Percentiles rank a stretch among this genome's conserved stretches.
These are phyloP conservation scores for Heimioporus sp. DNA, from an alignment of 768 basidiomycete genomes.

Conservation along the genomic window DNA sequence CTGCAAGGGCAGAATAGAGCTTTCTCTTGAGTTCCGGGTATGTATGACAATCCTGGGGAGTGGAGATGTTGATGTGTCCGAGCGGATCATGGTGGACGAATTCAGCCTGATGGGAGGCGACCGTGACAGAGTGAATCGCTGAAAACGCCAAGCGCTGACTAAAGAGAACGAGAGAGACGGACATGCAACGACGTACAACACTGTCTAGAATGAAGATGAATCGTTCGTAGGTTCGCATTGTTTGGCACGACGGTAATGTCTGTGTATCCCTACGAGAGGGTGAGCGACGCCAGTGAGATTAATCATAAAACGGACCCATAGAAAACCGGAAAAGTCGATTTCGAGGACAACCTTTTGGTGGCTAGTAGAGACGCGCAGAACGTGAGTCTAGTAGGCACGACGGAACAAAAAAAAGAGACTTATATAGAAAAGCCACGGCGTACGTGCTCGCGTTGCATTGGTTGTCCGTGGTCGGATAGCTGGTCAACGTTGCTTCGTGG, in stretches of 20 bases:
- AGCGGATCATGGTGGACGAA: conserved; percentile 80
- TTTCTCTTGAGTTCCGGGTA: conserved; percentile 94
- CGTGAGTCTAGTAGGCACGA: conserved; percentile 40
- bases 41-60: conserved; percentile 75
- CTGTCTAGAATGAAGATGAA: conserved; percentile 88
- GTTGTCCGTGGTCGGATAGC: too few species aligned
- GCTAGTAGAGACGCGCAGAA: conserved; percentile 67
- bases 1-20: conserved; percentile 86
- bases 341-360: conserved; percentile 96
- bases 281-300: conserved; percentile 18
- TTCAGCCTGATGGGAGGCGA: conserved; percentile 69
- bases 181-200: conserved; percentile 57
- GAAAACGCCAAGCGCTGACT: conserved; percentile 18
- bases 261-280: conserved; percentile 72
- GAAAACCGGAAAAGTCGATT: conserved; percentile 85
- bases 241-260: conserved; percentile 88
- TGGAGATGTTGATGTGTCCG: conserved; percentile 59
- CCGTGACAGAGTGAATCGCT: conserved; percentile 75
- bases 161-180: conserved; percentile 11
- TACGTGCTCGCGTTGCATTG: conserved; percentile 70
- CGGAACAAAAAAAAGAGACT: conserved; percentile 44
- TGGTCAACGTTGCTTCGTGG: conserved; percentile 10
- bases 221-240: conserved; percentile 71
- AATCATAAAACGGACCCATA: conserved; percentile 61
- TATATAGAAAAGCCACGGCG: conserved; percentile 90